Percentiles rank a stretch among this genome's conserved stretches.
Evolutionary conservation across 192 early-diverging fungal genomes (phyloP).

Genomic region (Geosiphon pyriformis): DNA sequence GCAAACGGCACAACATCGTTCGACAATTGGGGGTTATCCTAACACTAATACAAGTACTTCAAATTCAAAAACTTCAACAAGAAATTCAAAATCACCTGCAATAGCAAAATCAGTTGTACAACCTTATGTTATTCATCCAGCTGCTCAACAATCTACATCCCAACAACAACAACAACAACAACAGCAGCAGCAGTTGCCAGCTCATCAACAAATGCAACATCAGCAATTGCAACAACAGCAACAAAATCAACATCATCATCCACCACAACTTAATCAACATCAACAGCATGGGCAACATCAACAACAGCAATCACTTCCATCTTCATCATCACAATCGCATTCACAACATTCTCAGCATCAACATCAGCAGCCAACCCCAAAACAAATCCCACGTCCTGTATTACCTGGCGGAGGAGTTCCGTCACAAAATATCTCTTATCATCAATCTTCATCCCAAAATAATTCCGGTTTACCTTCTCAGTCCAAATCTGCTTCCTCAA

Average conservation of each 20-base stretch:
- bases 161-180: conserved; percentile 23
- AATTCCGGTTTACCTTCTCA: too few species aligned
- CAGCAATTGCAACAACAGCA: conserved; percentile 6
- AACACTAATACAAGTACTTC: not conserved
- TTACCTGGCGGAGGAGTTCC: conserved; percentile 14
- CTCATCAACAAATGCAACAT: conserved; percentile 18
- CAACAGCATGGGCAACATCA: not conserved
- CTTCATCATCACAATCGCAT: conserved; percentile 11
- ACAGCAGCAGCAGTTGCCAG: conserved; percentile 23
- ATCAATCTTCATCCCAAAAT: too few species aligned
- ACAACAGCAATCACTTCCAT: conserved; percentile 1
- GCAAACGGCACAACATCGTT: not conserved
- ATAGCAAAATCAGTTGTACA: not conserved
- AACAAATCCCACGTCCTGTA: not conserved
- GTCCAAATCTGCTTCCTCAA: not conserved
- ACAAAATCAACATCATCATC: conserved; percentile 1
- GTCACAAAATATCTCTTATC: too few species aligned
- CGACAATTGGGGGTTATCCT: not conserved
- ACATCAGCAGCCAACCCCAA: not conserved
- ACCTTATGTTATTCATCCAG: not conserved
- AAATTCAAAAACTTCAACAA: not conserved
- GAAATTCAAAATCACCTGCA: not conserved
- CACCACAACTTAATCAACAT: not conserved
- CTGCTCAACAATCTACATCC: conserved; percentile 7
- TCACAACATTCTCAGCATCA: not conserved